Conservation (phyloP, 495 filamentous ascomycete genomes). For the Penicillium herquei region DNA sequence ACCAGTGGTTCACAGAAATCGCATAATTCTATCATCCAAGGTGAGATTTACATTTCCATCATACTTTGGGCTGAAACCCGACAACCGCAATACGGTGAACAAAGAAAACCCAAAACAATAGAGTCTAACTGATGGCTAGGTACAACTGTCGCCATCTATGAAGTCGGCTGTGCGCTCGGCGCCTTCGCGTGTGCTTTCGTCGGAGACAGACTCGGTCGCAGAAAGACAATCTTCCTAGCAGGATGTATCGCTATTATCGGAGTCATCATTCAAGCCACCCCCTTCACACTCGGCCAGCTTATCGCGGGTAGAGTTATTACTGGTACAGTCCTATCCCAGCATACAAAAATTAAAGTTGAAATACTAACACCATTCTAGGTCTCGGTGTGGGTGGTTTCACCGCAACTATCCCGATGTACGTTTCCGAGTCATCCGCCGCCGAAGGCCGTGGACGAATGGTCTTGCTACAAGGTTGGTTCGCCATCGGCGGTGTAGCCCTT, state of each 20-base stretch:
- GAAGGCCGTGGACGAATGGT: slow-evolving; percentile 64
- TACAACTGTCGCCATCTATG: slow-evolving; percentile 41
- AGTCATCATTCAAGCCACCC: slow-evolving; percentile 18
- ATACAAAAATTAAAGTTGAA: not conserved
- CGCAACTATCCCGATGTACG: slow-evolving; percentile 53
- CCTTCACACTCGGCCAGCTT: slow-evolving; percentile 22
- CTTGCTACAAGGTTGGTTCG: slow-evolving; percentile 63
- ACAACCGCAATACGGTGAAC: no score
- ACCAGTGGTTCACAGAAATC: slow-evolving; percentile 31
- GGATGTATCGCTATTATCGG: slow-evolving; percentile 20
- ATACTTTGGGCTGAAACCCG: not conserved
- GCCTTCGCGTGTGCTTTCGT: slow-evolving; percentile 42
- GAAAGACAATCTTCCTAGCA: slow-evolving; percentile 32
- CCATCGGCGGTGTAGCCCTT: slow-evolving; percentile 61
- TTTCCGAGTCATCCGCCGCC: slow-evolving; percentile 63
- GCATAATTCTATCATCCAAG: slow-evolving; percentile 34
- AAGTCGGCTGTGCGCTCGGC: slow-evolving; percentile 46
- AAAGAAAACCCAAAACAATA: not conserved
- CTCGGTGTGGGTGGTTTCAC: slow-evolving; percentile 60
- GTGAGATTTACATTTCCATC: slow-evolving; percentile 1
- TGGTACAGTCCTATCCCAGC: not conserved
- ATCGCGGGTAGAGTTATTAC: slow-evolving; percentile 26
- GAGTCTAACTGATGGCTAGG: slow-evolving; percentile 5
- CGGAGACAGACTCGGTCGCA: slow-evolving; percentile 42
- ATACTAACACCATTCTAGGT: slow-evolving; percentile 43